Percentiles rank a stretch among this genome's conserved stretches.
Evolutionary conservation across 2,329 filamentous ascomycete species (phyloP).

Genomic region (Coniochaeta sp.): DNA sequence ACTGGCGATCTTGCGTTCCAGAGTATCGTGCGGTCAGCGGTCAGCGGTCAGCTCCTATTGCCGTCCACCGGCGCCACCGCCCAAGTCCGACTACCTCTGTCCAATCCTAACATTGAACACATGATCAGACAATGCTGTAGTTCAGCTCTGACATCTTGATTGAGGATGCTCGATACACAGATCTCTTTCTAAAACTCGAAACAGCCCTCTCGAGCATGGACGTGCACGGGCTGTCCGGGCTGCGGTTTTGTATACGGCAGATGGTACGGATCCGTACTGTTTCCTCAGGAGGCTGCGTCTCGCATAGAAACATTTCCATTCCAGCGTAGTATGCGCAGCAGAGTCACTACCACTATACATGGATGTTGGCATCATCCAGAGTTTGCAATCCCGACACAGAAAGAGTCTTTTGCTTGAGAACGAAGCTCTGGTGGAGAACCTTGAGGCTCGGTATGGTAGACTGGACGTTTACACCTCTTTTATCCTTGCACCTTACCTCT

Average conservation of each 20-base stretch:
- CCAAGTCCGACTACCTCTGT: too few species aligned
- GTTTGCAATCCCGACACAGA: too few species aligned
- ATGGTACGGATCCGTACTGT: not conserved
- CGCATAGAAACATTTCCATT: not conserved
- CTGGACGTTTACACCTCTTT: too few species aligned
- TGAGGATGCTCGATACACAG: not conserved
- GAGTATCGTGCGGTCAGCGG: too few species aligned
- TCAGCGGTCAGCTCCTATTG: too few species aligned
- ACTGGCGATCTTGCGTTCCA: too few species aligned
- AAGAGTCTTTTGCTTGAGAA: too few species aligned
- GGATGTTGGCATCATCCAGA: not conserved
- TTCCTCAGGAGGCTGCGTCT: not conserved
- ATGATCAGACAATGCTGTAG: not conserved
- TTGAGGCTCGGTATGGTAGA: too few species aligned
- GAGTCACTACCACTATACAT: not conserved
- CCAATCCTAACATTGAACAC: too few species aligned
- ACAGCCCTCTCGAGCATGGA: not conserved
- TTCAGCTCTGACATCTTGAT: not conserved
- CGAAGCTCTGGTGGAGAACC: too few species aligned
- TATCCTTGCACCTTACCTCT: too few species aligned
- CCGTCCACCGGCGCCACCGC: too few species aligned
- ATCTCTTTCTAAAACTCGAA: not conserved
- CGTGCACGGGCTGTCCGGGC: not conserved
- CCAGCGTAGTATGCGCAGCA: not conserved
- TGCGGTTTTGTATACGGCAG: not conserved